phyloP scores from a whole-genome alignment of 2,329 filamentous ascomycete species.

The Fusarium praegraminearum region DNA sequence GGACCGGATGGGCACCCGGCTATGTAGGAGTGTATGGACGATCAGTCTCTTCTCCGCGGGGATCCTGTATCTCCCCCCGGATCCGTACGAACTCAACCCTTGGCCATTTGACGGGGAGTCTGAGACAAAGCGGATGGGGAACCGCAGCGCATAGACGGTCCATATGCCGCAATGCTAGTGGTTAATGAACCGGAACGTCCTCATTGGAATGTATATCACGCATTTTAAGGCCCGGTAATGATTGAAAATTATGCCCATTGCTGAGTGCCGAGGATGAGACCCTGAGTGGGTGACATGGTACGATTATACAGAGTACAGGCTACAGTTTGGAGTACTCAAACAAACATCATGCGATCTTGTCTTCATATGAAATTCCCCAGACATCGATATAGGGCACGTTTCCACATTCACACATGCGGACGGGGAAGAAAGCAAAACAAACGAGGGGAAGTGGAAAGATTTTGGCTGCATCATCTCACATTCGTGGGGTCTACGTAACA shows the following conservation, averaged over 20 bases:
- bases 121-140: conserved; percentile 10
- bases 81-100: not conserved
- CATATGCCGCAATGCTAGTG: conserved; percentile 13
- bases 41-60: conserved; percentile 5
- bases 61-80: conserved; percentile 31
- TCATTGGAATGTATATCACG: conserved; percentile 33
- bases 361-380: conserved; percentile 23
- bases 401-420: conserved; percentile 8
- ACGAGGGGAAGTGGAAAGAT: conserved; percentile 11
- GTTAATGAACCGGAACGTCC: conserved; percentile 12
- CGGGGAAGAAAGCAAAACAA: conserved; percentile 19
- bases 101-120: conserved; percentile 6
- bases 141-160: not conserved
- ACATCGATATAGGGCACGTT: conserved; percentile 12
- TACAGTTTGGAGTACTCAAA: conserved; percentile 20
- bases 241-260: conserved; percentile 12
- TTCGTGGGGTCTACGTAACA: conserved; percentile 42
- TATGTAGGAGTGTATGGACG: not conserved
- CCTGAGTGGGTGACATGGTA: conserved; percentile 41
- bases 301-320: not conserved
- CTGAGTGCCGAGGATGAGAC: conserved; percentile 40
- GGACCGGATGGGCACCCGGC: not conserved
- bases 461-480: conserved; percentile 5
- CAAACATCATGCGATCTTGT: conserved; percentile 39
- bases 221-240: conserved; percentile 21